A percentile compares a stretch with the other conserved stretches of the same genome.
Conservation (phyloP, 225 moss, liverwort and hornwort genomes). For the Sphagnum contortum region DNA sequence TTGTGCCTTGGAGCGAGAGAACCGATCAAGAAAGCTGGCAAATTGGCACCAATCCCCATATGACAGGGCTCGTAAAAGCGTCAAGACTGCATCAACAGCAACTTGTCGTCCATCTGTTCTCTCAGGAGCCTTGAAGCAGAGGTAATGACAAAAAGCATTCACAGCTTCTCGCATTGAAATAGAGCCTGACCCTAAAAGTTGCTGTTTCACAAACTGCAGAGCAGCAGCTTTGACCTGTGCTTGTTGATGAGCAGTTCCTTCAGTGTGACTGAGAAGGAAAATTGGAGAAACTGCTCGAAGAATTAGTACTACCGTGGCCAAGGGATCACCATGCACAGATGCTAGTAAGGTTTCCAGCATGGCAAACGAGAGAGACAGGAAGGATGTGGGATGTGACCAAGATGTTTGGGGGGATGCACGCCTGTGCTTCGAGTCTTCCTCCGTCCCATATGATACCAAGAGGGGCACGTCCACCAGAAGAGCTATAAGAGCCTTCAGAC, state of each 20-base stretch:
- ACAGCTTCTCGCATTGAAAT: conserved; percentile 16
- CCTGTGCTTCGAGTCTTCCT: conserved; percentile 18
- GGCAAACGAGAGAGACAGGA: conserved; percentile 25
- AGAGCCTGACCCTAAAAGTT: conserved; percentile 10
- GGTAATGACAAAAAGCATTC: conserved; percentile 34
- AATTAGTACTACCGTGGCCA: conserved; percentile 22
- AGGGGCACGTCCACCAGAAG: conserved; percentile 36
- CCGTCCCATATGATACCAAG: conserved; percentile 15
- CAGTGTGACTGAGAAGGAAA: conserved; percentile 28
- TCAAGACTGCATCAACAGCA: conserved; percentile 30
- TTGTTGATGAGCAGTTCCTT: conserved; percentile 9
- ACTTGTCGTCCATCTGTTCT: conserved; percentile 32
- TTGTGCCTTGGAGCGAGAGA: conserved; percentile 38
- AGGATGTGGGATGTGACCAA: not conserved
- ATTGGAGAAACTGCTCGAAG: conserved; percentile 35
- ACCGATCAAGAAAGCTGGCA: conserved; percentile 25
- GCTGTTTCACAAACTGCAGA: conserved; percentile 24
- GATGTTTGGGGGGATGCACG: conserved; percentile 1
- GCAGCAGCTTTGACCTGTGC: conserved; percentile 20
- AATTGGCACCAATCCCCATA: conserved; percentile 21
- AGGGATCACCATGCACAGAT: conserved; percentile 26
- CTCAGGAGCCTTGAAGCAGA: conserved; percentile 50
- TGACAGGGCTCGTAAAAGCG: conserved; percentile 17
- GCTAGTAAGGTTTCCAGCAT: conserved; percentile 18
- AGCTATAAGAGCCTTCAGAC: conserved; percentile 33